These are phyloP conservation scores for Tilletia walkeri DNA, from an alignment of 1,284 basidiomycete genomes.

Conservation along the genomic window DNA sequence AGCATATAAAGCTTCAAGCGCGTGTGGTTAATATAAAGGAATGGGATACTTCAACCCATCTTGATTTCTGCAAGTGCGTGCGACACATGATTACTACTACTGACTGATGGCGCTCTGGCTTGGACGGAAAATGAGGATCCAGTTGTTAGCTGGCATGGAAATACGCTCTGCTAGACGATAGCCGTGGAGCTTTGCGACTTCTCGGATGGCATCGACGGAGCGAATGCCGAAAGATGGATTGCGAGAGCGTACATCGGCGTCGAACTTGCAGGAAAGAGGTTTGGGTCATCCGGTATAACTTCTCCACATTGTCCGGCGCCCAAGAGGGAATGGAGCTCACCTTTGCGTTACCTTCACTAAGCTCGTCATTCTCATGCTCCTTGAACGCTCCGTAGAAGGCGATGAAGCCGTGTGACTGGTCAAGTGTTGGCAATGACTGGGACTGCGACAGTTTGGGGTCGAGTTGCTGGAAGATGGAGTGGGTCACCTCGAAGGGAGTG, in stretches of 20 bases:
- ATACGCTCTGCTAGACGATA: conserved; percentile 28
- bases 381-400: conserved; percentile 43
- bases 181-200: conserved; percentile 31
- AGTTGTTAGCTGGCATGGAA: conserved; percentile 35
- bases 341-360: conserved; percentile 30
- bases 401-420: conserved; percentile 26
- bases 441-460: conserved; percentile 13
- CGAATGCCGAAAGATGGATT: conserved; percentile 34
- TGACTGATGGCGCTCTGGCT: conserved; percentile 57
- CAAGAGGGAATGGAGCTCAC: conserved; percentile 5
- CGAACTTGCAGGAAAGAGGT: conserved; percentile 23
- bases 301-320: too few species aligned
- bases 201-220: conserved; percentile 31
- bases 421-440: conserved; percentile 18
- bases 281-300: not conserved
- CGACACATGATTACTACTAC: too few species aligned
- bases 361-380: conserved; percentile 26
- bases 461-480: conserved; percentile 31
- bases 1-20: too few species aligned
- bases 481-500: conserved; percentile 30
- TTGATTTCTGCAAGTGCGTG: too few species aligned
- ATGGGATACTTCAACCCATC: too few species aligned
- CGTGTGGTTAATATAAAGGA: too few species aligned
- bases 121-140: conserved; percentile 54
- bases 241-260: conserved; percentile 29